Conservation (phyloP, 495 filamentous ascomycete species). For the Cetradonia linearis region DNA sequence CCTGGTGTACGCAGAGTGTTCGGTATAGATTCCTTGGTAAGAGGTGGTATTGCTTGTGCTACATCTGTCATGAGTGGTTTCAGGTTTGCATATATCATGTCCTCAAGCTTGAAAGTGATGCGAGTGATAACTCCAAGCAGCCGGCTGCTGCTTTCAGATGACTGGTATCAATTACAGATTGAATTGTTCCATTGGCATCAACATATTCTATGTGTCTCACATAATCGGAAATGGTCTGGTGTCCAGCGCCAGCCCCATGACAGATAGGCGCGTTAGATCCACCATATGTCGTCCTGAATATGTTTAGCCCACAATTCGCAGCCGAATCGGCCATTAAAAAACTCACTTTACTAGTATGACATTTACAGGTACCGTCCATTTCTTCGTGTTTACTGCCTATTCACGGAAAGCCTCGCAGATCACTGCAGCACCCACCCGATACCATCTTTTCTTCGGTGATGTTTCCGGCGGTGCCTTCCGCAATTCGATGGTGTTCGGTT, state of each 20-base stretch:
- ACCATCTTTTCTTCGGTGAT: slow-evolving; percentile 27
- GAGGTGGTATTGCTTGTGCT: slow-evolving; percentile 40
- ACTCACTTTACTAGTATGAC: slow-evolving; percentile 40
- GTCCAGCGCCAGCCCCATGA: slow-evolving; percentile 38
- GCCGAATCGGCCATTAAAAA: not conserved
- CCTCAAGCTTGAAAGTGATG: slow-evolving; percentile 41
- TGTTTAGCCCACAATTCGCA: not conserved
- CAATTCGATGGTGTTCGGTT: slow-evolving; percentile 33
- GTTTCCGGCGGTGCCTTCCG: slow-evolving; percentile 21
- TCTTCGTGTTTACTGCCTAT: slow-evolving; percentile 36
- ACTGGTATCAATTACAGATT: slow-evolving; percentile 33
- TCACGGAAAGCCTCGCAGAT: slow-evolving; percentile 42
- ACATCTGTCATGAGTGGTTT: slow-evolving; percentile 36
- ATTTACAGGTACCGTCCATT: slow-evolving; percentile 37
- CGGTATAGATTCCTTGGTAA: slow-evolving; percentile 34
- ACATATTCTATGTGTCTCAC: slow-evolving; percentile 43
- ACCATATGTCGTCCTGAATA: slow-evolving; percentile 37
- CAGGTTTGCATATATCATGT: slow-evolving; percentile 42
- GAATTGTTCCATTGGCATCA: slow-evolving; percentile 39
- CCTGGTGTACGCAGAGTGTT: slow-evolving; percentile 24
- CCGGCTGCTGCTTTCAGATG: slow-evolving; percentile 40
- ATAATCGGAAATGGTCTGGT: slow-evolving; percentile 39
- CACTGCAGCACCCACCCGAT: slow-evolving; percentile 36
- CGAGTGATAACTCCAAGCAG: slow-evolving; percentile 44
- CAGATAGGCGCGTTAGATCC: slow-evolving; percentile 45